phyloP scores from a whole-genome alignment of 2,329 filamentous ascomycete genomes.

The Verticillium tricorpus region DNA sequence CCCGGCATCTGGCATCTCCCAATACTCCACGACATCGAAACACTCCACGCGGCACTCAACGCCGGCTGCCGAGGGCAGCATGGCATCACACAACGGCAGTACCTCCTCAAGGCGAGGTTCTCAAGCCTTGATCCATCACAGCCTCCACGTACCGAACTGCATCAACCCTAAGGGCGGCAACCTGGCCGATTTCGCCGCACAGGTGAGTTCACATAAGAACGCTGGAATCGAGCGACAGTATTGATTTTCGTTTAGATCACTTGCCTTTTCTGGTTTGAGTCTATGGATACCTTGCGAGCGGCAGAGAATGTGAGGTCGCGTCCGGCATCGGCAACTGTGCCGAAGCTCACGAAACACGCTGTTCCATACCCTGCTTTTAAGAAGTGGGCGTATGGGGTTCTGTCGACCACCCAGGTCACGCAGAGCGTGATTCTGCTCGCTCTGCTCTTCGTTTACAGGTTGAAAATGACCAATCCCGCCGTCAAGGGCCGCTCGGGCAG shows the following conservation, averaged over 20 bases:
- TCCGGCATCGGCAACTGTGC: slow-evolving; percentile 33
- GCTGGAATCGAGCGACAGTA: slow-evolving; percentile 1
- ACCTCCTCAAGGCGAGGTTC: slow-evolving; percentile 33
- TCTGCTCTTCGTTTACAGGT: slow-evolving; percentile 83
- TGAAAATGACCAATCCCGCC: slow-evolving; percentile 84
- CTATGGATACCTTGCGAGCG: slow-evolving; percentile 69
- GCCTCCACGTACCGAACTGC: slow-evolving; percentile 67
- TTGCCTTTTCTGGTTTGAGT: slow-evolving; percentile 97
- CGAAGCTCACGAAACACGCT: slow-evolving; percentile 64
- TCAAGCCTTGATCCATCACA: slow-evolving; percentile 48
- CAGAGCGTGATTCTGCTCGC: slow-evolving; percentile 92
- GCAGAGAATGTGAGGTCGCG: slow-evolving; percentile 58
- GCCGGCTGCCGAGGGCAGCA: slow-evolving; percentile 25
- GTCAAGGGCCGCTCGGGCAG: slow-evolving; percentile 91
- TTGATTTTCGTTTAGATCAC: slow-evolving; percentile 60
- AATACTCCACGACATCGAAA: slow-evolving; percentile 21
- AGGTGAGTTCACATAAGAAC: slow-evolving; percentile 46
- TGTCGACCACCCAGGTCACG: slow-evolving; percentile 92
- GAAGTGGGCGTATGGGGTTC: slow-evolving; percentile 88
- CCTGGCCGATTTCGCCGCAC: slow-evolving; percentile 76
- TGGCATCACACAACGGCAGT: slow-evolving; percentile 22
- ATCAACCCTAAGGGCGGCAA: slow-evolving; percentile 74
- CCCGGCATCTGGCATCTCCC: slow-evolving; percentile 11
- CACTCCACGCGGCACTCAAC: slow-evolving; percentile 32
- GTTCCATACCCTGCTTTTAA: slow-evolving; percentile 75